These are phyloP conservation scores for Colletotrichum aenigma DNA, from an alignment of 2,329 filamentous ascomycete species.

Conservation along the genomic window DNA sequence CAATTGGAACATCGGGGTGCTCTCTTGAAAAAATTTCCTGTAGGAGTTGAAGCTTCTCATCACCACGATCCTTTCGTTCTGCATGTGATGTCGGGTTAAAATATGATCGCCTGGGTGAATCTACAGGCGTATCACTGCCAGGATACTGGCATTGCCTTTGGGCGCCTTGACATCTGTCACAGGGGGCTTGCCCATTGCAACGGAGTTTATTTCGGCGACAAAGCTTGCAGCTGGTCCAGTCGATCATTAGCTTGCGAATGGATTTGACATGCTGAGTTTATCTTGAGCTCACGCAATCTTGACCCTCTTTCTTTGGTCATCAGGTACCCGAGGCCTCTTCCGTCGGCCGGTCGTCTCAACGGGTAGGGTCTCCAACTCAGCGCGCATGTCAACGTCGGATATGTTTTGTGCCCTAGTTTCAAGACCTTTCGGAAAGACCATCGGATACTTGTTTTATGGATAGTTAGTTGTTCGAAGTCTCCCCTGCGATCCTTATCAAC, in stretches of 20 bases:
- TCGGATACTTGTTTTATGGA: background rate
- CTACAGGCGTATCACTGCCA: background rate
- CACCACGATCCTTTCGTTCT: fast-evolving
- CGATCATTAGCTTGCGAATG: background rate
- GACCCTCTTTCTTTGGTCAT: background rate
- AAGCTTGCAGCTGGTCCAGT: background rate
- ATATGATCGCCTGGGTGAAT: background rate
- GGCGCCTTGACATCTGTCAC: background rate
- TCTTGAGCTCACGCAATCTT: background rate
- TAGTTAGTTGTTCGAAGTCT: background rate
- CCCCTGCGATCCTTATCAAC: background rate
- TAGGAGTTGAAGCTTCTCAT: background rate
- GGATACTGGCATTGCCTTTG: background rate
- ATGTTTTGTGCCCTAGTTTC: background rate
- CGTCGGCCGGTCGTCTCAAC: background rate
- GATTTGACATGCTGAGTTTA: fast-evolving
- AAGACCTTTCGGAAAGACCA: background rate
- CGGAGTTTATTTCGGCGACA: background rate
- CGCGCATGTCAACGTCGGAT: background rate
- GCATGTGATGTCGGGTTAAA: background rate
- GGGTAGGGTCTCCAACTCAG: fast-evolving
- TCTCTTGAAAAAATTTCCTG: background rate
- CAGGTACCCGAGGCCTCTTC: background rate
- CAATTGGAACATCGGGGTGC: background rate
- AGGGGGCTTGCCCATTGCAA: background rate